Conservation (phyloP, 768 basidiomycete genomes). For the Suillus cothurnatus region DNA sequence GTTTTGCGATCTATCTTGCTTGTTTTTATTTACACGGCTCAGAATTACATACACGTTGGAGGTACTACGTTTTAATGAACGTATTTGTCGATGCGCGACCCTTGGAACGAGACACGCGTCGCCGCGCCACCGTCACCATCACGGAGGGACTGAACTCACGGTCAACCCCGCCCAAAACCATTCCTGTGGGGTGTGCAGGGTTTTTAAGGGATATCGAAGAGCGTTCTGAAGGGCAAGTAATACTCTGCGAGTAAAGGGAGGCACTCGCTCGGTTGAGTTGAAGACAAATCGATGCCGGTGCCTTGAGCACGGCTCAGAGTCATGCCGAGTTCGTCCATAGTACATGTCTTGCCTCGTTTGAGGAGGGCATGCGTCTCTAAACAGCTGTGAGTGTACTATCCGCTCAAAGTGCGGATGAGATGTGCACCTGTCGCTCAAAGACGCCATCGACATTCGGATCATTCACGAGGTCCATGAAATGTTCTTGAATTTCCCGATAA, state of each 20-base stretch:
- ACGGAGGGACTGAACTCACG: no score
- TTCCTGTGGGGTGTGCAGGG: no score
- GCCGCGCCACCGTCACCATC: no score
- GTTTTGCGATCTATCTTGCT: no score
- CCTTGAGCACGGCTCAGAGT: slow-evolving; percentile 85
- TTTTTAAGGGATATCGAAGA: no score
- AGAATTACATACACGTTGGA: no score
- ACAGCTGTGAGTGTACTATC: slow-evolving; percentile 4
- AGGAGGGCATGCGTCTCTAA: slow-evolving; percentile 73
- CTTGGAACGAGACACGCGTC: no score
- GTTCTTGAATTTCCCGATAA: slow-evolving; percentile 83
- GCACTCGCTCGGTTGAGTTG: slow-evolving; percentile 71
- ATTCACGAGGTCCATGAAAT: slow-evolving; percentile 91
- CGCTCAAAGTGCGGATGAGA: neutral
- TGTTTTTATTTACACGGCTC: no score
- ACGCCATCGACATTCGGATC: slow-evolving; percentile 95
- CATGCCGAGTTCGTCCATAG: slow-evolving; percentile 60
- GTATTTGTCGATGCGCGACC: no score
- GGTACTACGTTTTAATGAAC: no score
- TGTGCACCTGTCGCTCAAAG: slow-evolving; percentile 91
- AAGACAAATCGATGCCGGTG: slow-evolving; percentile 75
- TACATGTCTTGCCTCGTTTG: slow-evolving; percentile 82
- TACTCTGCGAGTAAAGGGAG: slow-evolving; percentile 56
- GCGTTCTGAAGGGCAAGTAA: no score
- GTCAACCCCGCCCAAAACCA: no score